Percentiles rank a stretch among this genome's conserved stretches.
Conservation (phyloP, 805 yeast genomes). For the Ogataea allantospora region DNA sequence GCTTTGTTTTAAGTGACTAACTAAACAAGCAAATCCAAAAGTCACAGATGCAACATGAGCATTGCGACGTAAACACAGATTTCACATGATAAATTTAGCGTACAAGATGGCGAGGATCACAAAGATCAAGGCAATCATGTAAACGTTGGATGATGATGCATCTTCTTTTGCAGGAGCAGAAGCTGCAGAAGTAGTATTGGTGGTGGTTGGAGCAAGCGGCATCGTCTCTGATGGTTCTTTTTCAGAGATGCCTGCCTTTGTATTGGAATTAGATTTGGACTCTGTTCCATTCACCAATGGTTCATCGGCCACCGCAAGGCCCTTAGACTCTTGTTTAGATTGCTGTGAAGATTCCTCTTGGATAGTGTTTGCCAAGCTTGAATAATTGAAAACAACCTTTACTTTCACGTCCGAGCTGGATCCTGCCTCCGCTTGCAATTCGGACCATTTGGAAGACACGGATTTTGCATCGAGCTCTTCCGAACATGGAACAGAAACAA, state of each 20-base stretch:
- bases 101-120: slow-evolving; percentile 23
- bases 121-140: slow-evolving; percentile 20
- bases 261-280: slow-evolving; percentile 1
- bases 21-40: slow-evolving; percentile 6
- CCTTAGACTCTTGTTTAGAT: slow-evolving; percentile 18
- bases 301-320: slow-evolving; percentile 15
- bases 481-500: slow-evolving; percentile 80
- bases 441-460: slow-evolving; percentile 72
- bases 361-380: slow-evolving; percentile 31
- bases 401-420: slow-evolving; percentile 30
- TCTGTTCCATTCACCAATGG: slow-evolving; percentile 15
- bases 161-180: slow-evolving; percentile 5
- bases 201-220: slow-evolving; percentile 11
- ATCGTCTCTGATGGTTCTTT: slow-evolving; percentile 2
- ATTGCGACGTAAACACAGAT: slow-evolving; percentile 1
- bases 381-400: slow-evolving; percentile 33
- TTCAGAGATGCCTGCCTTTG: slow-evolving; percentile 1
- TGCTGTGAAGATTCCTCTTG: slow-evolving; percentile 30
- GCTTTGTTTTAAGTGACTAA: slow-evolving; percentile 3
- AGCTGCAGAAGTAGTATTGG: slow-evolving; percentile 6
- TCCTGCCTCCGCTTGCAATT: slow-evolving; percentile 56
- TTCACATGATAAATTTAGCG: slow-evolving; percentile 17
- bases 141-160: slow-evolving; percentile 13
- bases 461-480: slow-evolving; percentile 50
- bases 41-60: not conserved